phyloP scores from a whole-genome alignment of 108 stramenopile species.

The Craspedostauros australis region DNA sequence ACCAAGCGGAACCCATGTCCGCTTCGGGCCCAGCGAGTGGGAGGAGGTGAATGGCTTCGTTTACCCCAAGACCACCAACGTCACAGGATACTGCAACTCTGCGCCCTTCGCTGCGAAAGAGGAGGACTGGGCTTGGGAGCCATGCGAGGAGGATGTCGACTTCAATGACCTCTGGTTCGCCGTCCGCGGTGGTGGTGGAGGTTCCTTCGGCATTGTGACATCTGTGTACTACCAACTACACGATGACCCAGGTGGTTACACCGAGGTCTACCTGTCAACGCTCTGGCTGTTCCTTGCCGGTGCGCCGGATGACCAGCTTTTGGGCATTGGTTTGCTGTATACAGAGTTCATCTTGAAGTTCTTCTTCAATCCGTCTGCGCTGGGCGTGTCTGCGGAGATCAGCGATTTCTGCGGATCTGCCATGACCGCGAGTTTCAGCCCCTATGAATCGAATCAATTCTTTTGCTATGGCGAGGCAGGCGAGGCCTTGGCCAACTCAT shows the following conservation, averaged over 20 bases:
- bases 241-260: not conserved
- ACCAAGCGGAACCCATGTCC: constrained; percentile 18
- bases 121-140: not conserved
- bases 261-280: not conserved
- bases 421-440: not conserved
- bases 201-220: constrained; percentile 12
- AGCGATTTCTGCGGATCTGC: not conserved
- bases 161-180: constrained; percentile 30
- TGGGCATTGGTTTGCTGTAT: not conserved
- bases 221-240: constrained; percentile 11
- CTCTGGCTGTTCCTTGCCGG: no score
- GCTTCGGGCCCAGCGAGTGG: constrained; percentile 13
- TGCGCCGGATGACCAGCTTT: no score
- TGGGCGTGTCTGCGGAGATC: no score
- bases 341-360: not conserved
- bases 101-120: no score
- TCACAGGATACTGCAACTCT: constrained; percentile 7
- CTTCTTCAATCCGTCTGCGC: not conserved
- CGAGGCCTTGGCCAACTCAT: not conserved
- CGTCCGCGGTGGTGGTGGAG: constrained; percentile 28
- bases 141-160: constrained; percentile 6
- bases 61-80: constrained; percentile 15
- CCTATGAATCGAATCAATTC: not conserved
- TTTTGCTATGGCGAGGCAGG: not conserved
- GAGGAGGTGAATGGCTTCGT: not conserved